Percentiles rank a stretch among this genome's conserved stretches.
Conservation (phyloP, 768 basidiomycete species). For the Saitozyma sp. region DNA sequence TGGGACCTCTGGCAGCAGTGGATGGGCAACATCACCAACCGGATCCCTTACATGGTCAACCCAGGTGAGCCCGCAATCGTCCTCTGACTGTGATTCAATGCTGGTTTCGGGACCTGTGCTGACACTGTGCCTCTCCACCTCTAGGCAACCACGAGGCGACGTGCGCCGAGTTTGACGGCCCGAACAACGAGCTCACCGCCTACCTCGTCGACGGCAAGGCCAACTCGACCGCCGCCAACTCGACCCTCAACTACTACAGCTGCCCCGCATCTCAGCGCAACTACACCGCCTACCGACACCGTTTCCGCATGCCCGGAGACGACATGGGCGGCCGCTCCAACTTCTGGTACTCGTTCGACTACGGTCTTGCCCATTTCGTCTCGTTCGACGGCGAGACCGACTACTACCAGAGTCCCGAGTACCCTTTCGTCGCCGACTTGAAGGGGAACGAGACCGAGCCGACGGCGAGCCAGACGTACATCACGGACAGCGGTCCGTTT, state of each 20-base stretch:
- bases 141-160: conserved; percentile 47
- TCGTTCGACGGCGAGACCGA: conserved; percentile 37
- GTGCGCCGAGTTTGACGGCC: conserved; percentile 19
- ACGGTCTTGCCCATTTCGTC: conserved; percentile 43
- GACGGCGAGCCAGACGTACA: conserved; percentile 11
- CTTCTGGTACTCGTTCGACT: conserved; percentile 44
- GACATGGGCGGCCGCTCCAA: conserved; percentile 24
- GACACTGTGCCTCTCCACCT: not conserved
- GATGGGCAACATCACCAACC: conserved; percentile 24
- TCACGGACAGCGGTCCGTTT: conserved; percentile 19
- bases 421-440: conserved; percentile 28
- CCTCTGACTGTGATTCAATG: not conserved
- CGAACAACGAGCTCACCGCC: conserved; percentile 15
- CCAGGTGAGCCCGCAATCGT: not conserved
- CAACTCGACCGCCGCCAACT: conserved; percentile 14
- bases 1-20: conserved; percentile 32
- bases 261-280: conserved; percentile 22
- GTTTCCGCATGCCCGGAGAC: conserved; percentile 33
- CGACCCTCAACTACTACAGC: conserved; percentile 14
- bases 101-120: not conserved
- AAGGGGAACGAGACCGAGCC: conserved; percentile 28
- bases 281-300: conserved; percentile 29
- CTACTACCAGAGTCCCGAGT: conserved; percentile 19
- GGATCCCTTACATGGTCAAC: conserved; percentile 27
- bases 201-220: conserved; percentile 7